Evolutionary conservation across 352 stramenopile species (phyloP), one percentile per base, ranked within the genome.

Genomic region (Phytopythium oedochilum): DNA sequence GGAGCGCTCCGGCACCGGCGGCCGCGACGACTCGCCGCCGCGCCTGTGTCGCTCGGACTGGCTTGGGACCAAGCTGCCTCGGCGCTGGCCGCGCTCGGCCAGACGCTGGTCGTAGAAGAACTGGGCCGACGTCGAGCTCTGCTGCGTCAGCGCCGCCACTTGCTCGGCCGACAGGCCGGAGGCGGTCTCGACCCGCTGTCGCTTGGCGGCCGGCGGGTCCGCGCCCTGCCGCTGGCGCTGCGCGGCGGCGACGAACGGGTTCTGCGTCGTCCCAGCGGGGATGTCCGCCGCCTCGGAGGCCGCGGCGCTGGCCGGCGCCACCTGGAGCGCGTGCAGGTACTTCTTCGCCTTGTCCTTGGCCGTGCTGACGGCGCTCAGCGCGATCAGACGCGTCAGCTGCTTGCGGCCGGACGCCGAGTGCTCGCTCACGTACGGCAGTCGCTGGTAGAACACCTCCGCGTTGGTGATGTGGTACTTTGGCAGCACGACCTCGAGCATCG

Each of bases 31-130:
- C 29, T n/a, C 29, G 51, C 73, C 61, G 20, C 22, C 22, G 10
- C 65, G 64, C 23, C 60, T 64, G 15, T n/a, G 58, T 2, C 43
- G 45, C n/a, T 51, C 28, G 5, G 63, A 32, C 14, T 72, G 53
- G 12, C 55, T 56, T 17, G 61, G 63, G 20, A 73, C 55, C 22
- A 87, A 40, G 2, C 71, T 73, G 22, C 64, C 69, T 7, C 75
- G 69, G 9, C 73, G 75, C 48, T 85, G 73, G 2, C 82, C 78
- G 29, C 76, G 77, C 2, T 58, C 65, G 1, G 78, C 77, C 18
- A 88, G 66, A 51, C 68, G 79, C 42, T 83, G 71, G 59, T 92
- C 82, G 64, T 90, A 92, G 50, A 89, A 89, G 59, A 89, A 92
- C 63, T 92, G 82, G 11, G 39, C 60, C 3, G 56, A 68, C 18